Percentiles rank a stretch among this genome's conserved stretches.
Evolutionary conservation across 2,329 filamentous ascomycete species (phyloP).

Genomic region (Trichoderma koningiopsis): DNA sequence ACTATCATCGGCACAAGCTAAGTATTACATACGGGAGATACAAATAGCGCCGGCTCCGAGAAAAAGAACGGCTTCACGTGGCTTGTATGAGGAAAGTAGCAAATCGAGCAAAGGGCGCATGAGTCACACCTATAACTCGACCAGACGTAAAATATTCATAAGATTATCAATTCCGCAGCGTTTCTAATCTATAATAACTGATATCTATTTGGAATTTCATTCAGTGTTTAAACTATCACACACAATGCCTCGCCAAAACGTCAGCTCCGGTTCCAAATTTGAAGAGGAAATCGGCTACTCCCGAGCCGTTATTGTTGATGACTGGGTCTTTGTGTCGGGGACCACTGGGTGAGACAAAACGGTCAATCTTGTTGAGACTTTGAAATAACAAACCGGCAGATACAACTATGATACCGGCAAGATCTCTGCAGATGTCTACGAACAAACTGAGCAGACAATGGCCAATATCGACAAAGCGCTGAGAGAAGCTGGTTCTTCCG

Average conservation of each 20-base stretch:
- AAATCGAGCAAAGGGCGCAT: constrained; percentile 7
- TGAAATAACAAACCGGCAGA: constrained; percentile 34
- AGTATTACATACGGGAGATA: background rate
- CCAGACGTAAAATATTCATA: background rate
- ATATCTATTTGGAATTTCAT: background rate
- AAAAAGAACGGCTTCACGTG: background rate
- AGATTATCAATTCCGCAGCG: background rate
- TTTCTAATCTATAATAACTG: background rate
- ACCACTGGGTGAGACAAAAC: constrained; percentile 51
- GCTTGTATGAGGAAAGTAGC: background rate
- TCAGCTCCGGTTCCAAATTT: constrained; percentile 54
- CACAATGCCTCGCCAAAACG: constrained; percentile 42
- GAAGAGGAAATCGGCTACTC: constrained; percentile 58
- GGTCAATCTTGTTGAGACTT: background rate
- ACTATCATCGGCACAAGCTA: background rate
- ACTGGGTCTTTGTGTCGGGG: constrained; percentile 56
- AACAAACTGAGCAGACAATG: constrained; percentile 54
- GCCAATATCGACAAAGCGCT: constrained; percentile 51
- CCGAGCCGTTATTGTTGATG: constrained; percentile 53
- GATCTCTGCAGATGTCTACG: constrained; percentile 48
- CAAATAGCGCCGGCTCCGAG: background rate
- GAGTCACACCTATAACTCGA: background rate
- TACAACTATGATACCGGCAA: constrained; percentile 53
- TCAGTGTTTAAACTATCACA: constrained; percentile 7
- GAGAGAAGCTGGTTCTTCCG: constrained; percentile 44